Percentiles rank a stretch among this genome's conserved stretches.
These are phyloP conservation scores for Diplodia seriata DNA, from an alignment of 2,329 filamentous ascomycete species.

Conservation along the genomic window DNA sequence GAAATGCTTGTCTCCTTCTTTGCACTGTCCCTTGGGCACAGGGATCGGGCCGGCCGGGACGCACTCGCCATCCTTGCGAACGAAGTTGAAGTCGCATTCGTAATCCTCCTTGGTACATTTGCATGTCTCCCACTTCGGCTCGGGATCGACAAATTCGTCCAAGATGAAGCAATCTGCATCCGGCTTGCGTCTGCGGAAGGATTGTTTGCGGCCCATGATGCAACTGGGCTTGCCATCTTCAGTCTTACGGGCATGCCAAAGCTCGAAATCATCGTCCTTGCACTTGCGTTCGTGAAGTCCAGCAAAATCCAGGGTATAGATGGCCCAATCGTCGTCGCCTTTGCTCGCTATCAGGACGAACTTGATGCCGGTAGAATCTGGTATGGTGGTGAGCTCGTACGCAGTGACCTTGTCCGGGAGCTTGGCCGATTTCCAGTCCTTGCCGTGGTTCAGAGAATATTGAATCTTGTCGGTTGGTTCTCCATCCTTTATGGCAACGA, in stretches of 20 bases:
- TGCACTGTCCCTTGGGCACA: conserved; percentile 76
- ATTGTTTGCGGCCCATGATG: conserved; percentile 95
- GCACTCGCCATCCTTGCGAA: conserved; percentile 72
- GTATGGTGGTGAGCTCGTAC: conserved; percentile 80
- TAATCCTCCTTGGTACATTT: conserved; percentile 85
- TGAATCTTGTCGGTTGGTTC: conserved; percentile 67
- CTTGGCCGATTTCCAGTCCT: conserved; percentile 76
- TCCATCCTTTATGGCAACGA: conserved; percentile 80
- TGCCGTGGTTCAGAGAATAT: conserved; percentile 90
- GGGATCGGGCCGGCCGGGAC: conserved; percentile 66
- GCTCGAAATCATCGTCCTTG: conserved; percentile 77
- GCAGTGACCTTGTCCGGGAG: conserved; percentile 75
- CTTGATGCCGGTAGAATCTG: conserved; percentile 90
- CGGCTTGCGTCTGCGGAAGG: conserved; percentile 83
- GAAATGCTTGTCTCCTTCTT: conserved; percentile 74
- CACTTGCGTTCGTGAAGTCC: conserved; percentile 82
- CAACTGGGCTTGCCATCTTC: conserved; percentile 82
- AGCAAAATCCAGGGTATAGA: conserved; percentile 83
- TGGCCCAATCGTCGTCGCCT: conserved; percentile 62
- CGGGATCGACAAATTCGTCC: conserved; percentile 80
- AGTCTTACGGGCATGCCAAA: conserved; percentile 85
- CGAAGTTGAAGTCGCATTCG: conserved; percentile 95
- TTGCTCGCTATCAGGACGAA: conserved; percentile 76
- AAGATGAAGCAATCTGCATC: conserved; percentile 88
- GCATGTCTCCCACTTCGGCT: conserved; percentile 74